Base-by-base conservation (phyloP, 164 flowering plant genomes). In the Tetracentron sinense region DNA sequence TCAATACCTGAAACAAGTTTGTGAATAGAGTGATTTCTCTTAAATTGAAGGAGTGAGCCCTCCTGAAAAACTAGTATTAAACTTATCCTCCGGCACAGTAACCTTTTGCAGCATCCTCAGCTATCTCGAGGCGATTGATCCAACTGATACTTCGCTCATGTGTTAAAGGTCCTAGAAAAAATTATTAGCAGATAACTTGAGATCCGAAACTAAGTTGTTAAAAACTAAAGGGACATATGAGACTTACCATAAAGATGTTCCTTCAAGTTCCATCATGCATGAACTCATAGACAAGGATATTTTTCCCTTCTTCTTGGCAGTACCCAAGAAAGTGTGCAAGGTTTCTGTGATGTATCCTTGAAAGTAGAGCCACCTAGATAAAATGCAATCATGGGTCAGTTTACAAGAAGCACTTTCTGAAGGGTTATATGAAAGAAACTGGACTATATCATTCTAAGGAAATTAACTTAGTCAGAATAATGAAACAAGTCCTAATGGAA, bases 311-410 rank as follows among this genome's bases (percentile, higher is more conserved):
- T 78, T 91, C 99, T 78, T 91, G 96, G 74, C 97, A 92, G 71
- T 79, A 95, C 33, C 99, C 99, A 59, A 89, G 85, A 81, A 95
- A 92, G 66, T 87, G 96, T 53, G 92, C 94, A 35, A 95, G 77
- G 72, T 95, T 95, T 63, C 97, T 83, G 75, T n/a, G n/a, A n/a
- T n/a, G n/a, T n/a, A n/a, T n/a, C n/a, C n/a, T n/a, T n/a, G n/a
- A n/a, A n/a, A n/a, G 92, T 73, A 92, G 88, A 68, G 85, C 78
- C 64, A 93, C 98, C 98, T 92, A 65, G 7, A 58, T 53, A 61
- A 64, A 42, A 59, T 65, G 31, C 28, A 63, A 57, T 51, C 20
- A 57, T 20, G 27, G 6, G 31, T 65, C 29, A 44, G 48, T 38
- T 50, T 11, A 52, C 28, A 42, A 27, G 35, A 42, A 54, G 27